Evolutionary conservation across 441 rosid species (phyloP).

Genomic region (Populus hybrid): DNA sequence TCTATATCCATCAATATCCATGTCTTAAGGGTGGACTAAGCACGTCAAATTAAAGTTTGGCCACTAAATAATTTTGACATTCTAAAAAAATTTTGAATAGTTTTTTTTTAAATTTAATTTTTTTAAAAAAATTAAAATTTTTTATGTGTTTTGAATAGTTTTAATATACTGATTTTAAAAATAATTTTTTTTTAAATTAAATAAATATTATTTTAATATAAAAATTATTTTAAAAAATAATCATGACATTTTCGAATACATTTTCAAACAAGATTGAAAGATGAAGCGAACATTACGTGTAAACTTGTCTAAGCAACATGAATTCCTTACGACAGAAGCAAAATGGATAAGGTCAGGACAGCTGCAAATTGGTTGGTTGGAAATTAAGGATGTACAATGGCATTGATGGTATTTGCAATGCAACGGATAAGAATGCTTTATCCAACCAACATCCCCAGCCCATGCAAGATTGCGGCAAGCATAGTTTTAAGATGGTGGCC

Average conservation of each 20-base stretch:
- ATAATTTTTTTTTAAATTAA: too few relatives aligned
- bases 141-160: too few relatives aligned
- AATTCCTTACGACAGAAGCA: not conserved
- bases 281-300: not conserved
- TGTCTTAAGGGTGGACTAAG: not conserved
- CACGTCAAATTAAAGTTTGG: not conserved
- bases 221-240: too few relatives aligned
- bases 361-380: slow-evolving; percentile 8
- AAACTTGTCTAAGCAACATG: not conserved
- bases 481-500: too few relatives aligned
- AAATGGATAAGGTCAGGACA: not conserved
- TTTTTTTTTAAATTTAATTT: too few relatives aligned
- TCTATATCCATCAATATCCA: not conserved
- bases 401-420: slow-evolving; percentile 6
- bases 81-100: too few relatives aligned
- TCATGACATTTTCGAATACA: too few relatives aligned
- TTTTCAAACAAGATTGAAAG: not conserved
- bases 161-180: too few relatives aligned
- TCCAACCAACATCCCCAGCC: not conserved
- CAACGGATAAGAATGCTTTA: slow-evolving; percentile 27
- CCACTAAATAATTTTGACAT: not conserved
- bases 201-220: too few relatives aligned
- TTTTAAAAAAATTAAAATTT: too few relatives aligned
- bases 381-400: not conserved
- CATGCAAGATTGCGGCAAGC: not conserved